Evolutionary conservation across 768 basidiomycete species (phyloP).

Genomic region (Suillus clintonianus): DNA sequence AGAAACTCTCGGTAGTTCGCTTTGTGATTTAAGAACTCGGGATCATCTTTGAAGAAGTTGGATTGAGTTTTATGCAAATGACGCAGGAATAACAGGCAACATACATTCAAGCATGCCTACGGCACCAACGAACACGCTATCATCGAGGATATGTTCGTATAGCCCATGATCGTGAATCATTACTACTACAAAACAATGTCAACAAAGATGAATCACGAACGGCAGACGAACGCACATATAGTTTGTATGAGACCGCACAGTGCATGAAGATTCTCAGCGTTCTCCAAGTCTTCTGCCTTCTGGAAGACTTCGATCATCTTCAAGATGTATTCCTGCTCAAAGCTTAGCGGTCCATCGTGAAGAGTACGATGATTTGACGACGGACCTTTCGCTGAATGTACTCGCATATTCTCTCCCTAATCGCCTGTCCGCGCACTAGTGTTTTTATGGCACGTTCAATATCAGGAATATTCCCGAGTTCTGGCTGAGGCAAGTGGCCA

Average conservation of each 20-base stretch:
- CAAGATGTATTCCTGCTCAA: slow-evolving; percentile 79
- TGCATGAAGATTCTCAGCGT: slow-evolving; percentile 85
- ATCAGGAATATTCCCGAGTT: slow-evolving; percentile 74
- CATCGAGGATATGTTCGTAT: slow-evolving; percentile 93
- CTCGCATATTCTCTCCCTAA: slow-evolving; percentile 87
- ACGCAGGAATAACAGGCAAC: slow-evolving; percentile 30
- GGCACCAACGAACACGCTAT: slow-evolving; percentile 89
- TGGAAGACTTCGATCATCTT: slow-evolving; percentile 81
- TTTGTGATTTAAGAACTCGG: slow-evolving; percentile 95
- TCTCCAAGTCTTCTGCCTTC: slow-evolving; percentile 92
- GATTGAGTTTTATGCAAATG: slow-evolving; percentile 14
- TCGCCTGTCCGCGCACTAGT: slow-evolving; percentile 66
- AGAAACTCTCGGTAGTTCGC: slow-evolving; percentile 97
- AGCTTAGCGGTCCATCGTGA: slow-evolving; percentile 11
- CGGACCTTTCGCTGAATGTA: slow-evolving; percentile 84
- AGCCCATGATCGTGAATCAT: slow-evolving; percentile 93
- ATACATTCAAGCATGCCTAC: slow-evolving; percentile 96
- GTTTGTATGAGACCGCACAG: slow-evolving; percentile 92
- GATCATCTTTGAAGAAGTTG: slow-evolving; percentile 68
- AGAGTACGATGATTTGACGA: slow-evolving; percentile 4
- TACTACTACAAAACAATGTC: slow-evolving; percentile 61
- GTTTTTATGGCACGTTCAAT: slow-evolving; percentile 79
- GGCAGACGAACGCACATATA: slow-evolving; percentile 62
- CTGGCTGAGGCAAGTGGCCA: slow-evolving; percentile 74
- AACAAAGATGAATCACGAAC: not conserved